Evolutionary conservation across 768 basidiomycete species (phyloP).

Genomic region (Lentinula edodes): DNA sequence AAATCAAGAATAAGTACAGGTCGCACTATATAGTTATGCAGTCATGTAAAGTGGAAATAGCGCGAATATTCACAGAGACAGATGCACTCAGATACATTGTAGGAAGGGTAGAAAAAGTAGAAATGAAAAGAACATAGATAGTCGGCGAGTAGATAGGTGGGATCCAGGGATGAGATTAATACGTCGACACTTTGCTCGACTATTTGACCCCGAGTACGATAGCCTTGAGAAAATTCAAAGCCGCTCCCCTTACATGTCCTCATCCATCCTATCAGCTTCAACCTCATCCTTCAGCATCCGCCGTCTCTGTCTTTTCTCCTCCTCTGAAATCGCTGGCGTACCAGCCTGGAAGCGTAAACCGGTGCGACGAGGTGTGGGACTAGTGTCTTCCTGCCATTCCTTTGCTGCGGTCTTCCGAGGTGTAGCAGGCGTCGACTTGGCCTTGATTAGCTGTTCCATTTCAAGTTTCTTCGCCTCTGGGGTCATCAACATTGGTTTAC

Average conservation of each 20-base stretch:
- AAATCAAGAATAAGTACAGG: not conserved
- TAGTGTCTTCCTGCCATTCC: slow-evolving; percentile 12
- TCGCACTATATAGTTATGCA: not conserved
- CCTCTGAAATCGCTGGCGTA: slow-evolving; percentile 17
- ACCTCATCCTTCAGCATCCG: slow-evolving; percentile 30
- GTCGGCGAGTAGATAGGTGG: not conserved
- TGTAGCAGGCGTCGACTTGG: slow-evolving; percentile 20
- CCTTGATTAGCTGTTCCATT: slow-evolving; percentile 16
- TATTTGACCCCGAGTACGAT: too few relatives aligned
- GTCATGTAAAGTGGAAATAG: too few relatives aligned
- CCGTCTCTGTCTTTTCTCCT: slow-evolving; percentile 22
- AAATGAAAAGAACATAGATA: not conserved
- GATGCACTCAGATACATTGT: too few relatives aligned
- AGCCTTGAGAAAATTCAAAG: too few relatives aligned
- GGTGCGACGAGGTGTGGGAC: slow-evolving; percentile 23
- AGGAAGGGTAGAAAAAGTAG: too few relatives aligned
- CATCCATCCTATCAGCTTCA: slow-evolving; percentile 13
- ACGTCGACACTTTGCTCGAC: not conserved
- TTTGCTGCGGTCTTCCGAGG: slow-evolving; percentile 14
- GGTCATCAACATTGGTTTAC: slow-evolving; percentile 15
- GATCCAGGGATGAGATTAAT: too few relatives aligned
- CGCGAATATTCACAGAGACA: too few relatives aligned
- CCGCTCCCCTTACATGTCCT: not conserved
- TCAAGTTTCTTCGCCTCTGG: slow-evolving; percentile 17
- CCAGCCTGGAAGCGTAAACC: slow-evolving; percentile 9